These are phyloP conservation scores for Sequoiadendron giganteum DNA, from an alignment of 75 land plant genomes.

Conservation along the genomic window DNA sequence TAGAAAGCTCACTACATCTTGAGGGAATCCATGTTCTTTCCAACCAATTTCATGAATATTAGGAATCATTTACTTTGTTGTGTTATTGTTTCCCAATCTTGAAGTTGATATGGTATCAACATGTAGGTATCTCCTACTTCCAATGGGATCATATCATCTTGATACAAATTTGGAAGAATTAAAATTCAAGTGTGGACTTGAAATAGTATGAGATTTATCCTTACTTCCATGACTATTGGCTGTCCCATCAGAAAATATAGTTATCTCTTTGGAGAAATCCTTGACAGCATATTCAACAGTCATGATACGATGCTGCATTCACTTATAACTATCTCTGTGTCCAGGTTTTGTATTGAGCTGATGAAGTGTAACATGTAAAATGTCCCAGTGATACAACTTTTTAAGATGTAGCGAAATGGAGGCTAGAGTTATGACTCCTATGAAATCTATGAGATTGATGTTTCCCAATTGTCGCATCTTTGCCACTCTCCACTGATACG, in stretches of 20 bases:
- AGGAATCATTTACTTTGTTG: slow-evolving; percentile 27
- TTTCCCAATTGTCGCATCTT: slow-evolving; percentile 53
- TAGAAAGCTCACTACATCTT: slow-evolving; percentile 16
- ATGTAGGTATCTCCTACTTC: slow-evolving; percentile 22
- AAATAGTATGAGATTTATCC: slow-evolving; percentile 18
- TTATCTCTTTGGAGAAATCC: not conserved
- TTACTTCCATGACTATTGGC: slow-evolving; percentile 10
- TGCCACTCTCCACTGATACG: slow-evolving; percentile 50
- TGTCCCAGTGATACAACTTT: slow-evolving; percentile 45
- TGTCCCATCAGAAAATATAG: slow-evolving; percentile 7
- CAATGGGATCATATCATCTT: slow-evolving; percentile 18
- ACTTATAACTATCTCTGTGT: not conserved
- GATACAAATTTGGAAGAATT: slow-evolving; percentile 6
- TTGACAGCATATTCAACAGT: not conserved
- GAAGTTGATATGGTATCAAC: slow-evolving; percentile 42
- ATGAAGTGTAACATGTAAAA: not conserved
- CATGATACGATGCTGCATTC: not conserved
- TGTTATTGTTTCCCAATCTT: slow-evolving; percentile 45
- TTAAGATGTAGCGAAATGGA: slow-evolving; percentile 61
- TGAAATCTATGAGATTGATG: slow-evolving; percentile 65
- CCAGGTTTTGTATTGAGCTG: not conserved
- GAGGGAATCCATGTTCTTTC: slow-evolving; percentile 16
- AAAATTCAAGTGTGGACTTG: not conserved
- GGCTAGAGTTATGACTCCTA: slow-evolving; percentile 41
- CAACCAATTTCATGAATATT: slow-evolving; percentile 18